phyloP scores from a whole-genome alignment of 2,329 filamentous ascomycete genomes.

The Penicillium paneum region DNA sequence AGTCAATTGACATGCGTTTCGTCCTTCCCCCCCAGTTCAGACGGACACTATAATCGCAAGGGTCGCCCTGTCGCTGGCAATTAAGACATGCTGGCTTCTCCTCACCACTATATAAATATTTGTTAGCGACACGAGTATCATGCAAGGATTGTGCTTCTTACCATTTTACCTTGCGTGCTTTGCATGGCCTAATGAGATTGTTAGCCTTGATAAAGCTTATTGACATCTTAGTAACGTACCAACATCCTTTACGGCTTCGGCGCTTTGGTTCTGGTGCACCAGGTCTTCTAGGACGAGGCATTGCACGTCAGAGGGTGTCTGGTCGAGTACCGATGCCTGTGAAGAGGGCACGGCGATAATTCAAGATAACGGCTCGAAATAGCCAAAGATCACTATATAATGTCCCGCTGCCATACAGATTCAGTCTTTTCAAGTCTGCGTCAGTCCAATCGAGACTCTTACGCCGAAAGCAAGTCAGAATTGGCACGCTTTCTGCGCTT shows the following conservation, averaged over 20 bases:
- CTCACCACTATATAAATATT: slow-evolving; percentile 57
- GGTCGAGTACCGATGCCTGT: slow-evolving; percentile 14
- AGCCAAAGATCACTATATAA: slow-evolving; percentile 20
- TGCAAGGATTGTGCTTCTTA: slow-evolving; percentile 27
- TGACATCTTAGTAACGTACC: slow-evolving; percentile 45
- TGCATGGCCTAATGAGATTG: slow-evolving; percentile 63
- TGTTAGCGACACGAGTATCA: slow-evolving; percentile 12
- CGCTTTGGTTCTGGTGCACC: slow-evolving; percentile 63
- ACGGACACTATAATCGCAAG: slow-evolving; percentile 76
- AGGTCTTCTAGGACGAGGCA: slow-evolving; percentile 66
- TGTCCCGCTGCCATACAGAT: slow-evolving; percentile 27
- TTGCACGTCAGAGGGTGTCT: slow-evolving; percentile 25
- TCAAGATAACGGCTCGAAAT: slow-evolving; percentile 16
- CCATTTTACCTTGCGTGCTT: slow-evolving; percentile 76
- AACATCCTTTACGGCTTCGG: slow-evolving; percentile 66
- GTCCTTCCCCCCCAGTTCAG: slow-evolving; percentile 76
- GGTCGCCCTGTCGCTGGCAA: slow-evolving; percentile 67
- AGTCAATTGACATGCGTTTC: slow-evolving; percentile 52
- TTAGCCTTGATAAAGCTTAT: background rate
- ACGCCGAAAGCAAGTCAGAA: slow-evolving; percentile 10
- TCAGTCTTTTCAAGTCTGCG: background rate
- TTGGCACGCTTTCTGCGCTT: slow-evolving; percentile 27
- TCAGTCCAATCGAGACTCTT: slow-evolving; percentile 1
- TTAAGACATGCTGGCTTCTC: slow-evolving; percentile 70
- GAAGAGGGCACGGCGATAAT: slow-evolving; percentile 10